phyloP scores from a whole-genome alignment of 768 basidiomycete species.

The Gautieria morchelliformis region DNA sequence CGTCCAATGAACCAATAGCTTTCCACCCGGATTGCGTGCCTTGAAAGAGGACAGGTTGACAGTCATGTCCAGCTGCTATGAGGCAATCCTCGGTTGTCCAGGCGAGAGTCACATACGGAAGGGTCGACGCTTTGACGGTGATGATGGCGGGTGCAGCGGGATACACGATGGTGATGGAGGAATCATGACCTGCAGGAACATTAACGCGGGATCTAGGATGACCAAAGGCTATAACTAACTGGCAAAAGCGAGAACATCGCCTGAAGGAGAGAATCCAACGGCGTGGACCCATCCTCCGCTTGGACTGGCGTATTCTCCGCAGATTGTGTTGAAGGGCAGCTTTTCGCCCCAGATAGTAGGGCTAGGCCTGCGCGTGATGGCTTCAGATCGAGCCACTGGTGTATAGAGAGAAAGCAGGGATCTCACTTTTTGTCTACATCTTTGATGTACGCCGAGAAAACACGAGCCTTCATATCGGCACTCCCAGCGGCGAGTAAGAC shows the following conservation, averaged over 20 bases:
- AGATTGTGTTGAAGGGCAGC: conserved; percentile 94
- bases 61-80: conserved; percentile 94
- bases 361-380: conserved; percentile 48
- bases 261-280: conserved; percentile 92
- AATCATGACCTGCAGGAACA: conserved; percentile 71
- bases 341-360: conserved; percentile 96
- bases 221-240: conserved; percentile 44
- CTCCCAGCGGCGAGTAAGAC: conserved; percentile 95
- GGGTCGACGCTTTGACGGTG: conserved; percentile 62
- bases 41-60: conserved; percentile 83
- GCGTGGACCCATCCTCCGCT: conserved; percentile 96
- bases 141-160: conserved; percentile 55
- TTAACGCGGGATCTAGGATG: conserved; percentile 7
- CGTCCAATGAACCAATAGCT: conserved; percentile 73
- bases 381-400: background rate
- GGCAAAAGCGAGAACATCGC: conserved; percentile 87
- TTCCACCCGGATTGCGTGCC: conserved; percentile 76
- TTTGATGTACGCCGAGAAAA: conserved; percentile 98
- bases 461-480: conserved; percentile 95
- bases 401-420: background rate
- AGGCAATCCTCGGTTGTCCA: conserved; percentile 80
- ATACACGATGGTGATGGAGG: conserved; percentile 87
- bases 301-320: conserved; percentile 84
- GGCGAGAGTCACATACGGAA: conserved; percentile 77
- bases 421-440: conserved; percentile 86